Base-by-base conservation (phyloP, 495 filamentous ascomycete species). In the Penicillium canariense region DNA sequence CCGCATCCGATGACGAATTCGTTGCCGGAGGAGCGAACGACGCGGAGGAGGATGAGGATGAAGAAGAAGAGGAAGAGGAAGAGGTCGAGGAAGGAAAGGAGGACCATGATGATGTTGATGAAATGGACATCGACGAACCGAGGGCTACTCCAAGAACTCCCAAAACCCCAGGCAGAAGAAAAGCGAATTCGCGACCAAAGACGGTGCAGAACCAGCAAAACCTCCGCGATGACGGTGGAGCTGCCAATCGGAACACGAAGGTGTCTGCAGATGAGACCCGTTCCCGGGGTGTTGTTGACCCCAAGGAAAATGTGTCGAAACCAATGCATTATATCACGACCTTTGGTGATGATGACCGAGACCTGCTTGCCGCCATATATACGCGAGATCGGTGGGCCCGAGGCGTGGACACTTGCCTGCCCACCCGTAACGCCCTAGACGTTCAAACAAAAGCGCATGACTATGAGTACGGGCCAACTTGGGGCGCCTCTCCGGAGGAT, bases 321-420 rank as follows among this genome's bases (percentile, higher is more conserved):
- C 50, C 54, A 14, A 62, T 72, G 34, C 69, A 75, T 60, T 66
- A 68, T 34, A 60, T 27, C 17, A 48, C 71, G 27, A 70, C 72
- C 1, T 76, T 72, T 64, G 80, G 80, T 8, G 60, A 66, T 4
- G 80, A 76, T 50, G 62, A 73, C 10, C 69, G 77, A 31, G 81
- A 85, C 52, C 36, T 81, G 4, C 46, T 74, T 9, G 58, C 75
- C 15, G 54, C 77, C 14, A 26, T 81, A 11, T 71, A 73, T 55
- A 69, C 75, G 49, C 72, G 79, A 45, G 76, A 79, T 42, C 68
- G 71, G 43, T 86, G 76, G 76, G 59, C 20, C 18, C 47, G 73
- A 69, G 71, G 67, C 0, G 34, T 68, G 22, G 77, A 84, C 51
- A 68, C 74, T 0, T 74, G 73, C 8, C 70, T 86, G 36, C 84